Base-by-base conservation (phyloP, 2,329 filamentous ascomycete species). In the Trichoderma asperellum region DNA sequence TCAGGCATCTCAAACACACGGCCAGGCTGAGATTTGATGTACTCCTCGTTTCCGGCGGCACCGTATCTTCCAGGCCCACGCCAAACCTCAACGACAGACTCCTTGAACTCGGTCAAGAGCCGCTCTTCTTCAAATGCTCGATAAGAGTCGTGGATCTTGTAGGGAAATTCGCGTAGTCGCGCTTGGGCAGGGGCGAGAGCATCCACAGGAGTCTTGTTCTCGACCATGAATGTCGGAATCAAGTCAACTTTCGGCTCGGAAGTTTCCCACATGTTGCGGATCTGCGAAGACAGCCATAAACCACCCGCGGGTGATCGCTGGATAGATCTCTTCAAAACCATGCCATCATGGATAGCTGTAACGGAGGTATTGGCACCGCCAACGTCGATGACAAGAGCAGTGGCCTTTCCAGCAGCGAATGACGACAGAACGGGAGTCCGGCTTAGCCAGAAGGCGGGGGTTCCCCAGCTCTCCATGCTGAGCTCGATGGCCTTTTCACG, bases 1-100 rank as follows among this genome's bases (percentile, higher is more conserved):
- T 98, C 93, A 11, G 96, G 96, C 87, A 99, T 96, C 83, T 99
- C 96, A 76, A 97, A 99, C 12, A 96, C 92, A 64, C 93, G 91
- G 52, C 93, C 92, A 0, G 93, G 92, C 72, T 90, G 89, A 56
- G 82, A 85, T 78, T 88, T 90, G 69, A 90, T 90, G 59, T 89
- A 85, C 53, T 97, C 94, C 77, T 96, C 89, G 77, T 95, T 96
- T 47, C 90, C 89, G 27, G 82, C 87, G 73, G 79, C 81, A 53
- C 80, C 79, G 75, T 93, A 89, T 71, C 89, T 87, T 70, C 90
- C 90, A 0, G 92, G 92, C 0, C 93, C 93, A 32, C 89, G 88
- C 95, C 96, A 99, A 16, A 95, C 89, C 81, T 97, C 94, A 34
- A 98, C 94, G 18, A 97, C 93, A 21, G 92, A 96, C 82, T 99